Conservation (phyloP, 352 stramenopile species). For the Phytophthora ohioensis region DNA sequence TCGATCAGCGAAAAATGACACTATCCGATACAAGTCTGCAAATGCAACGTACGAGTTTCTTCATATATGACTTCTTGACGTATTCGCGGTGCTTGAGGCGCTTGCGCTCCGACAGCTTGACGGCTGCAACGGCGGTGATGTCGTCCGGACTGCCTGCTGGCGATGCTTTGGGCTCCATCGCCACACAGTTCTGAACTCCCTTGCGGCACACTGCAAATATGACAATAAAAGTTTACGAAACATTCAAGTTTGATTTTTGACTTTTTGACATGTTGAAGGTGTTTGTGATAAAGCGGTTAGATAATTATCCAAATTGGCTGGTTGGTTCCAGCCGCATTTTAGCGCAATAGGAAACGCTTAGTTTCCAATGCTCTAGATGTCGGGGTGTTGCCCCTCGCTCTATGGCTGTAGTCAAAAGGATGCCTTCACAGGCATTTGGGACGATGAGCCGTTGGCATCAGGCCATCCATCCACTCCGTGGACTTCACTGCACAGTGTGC, state of each 20-base stretch:
- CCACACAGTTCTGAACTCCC: conserved; percentile 27
- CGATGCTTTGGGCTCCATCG: conserved; percentile 16
- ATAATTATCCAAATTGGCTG: too few relatives aligned
- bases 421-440: too few relatives aligned
- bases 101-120: conserved; percentile 54
- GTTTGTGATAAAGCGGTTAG: too few relatives aligned
- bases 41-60: conserved; percentile 64
- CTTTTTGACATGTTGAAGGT: conserved; percentile 3
- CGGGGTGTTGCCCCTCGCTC: too few relatives aligned
- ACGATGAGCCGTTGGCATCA: too few relatives aligned
- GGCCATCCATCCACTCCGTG: too few relatives aligned
- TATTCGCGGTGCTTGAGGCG: conserved; percentile 73
- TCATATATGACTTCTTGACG: conserved; percentile 77
- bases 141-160: conserved; percentile 4
- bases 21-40: background rate
- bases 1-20: conserved; percentile 22
- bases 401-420: too few relatives aligned
- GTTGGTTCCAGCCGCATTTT: too few relatives aligned
- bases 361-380: too few relatives aligned
- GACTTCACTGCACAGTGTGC: too few relatives aligned
- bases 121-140: conserved; percentile 3
- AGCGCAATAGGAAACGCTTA: too few relatives aligned
- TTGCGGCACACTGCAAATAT: background rate
- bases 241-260: conserved; percentile 7
- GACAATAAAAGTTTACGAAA: background rate